Percentiles rank a stretch among this genome's conserved stretches.
Evolutionary conservation across 257 asterid species (phyloP).

Genomic region (Gentiana macrophylla): DNA sequence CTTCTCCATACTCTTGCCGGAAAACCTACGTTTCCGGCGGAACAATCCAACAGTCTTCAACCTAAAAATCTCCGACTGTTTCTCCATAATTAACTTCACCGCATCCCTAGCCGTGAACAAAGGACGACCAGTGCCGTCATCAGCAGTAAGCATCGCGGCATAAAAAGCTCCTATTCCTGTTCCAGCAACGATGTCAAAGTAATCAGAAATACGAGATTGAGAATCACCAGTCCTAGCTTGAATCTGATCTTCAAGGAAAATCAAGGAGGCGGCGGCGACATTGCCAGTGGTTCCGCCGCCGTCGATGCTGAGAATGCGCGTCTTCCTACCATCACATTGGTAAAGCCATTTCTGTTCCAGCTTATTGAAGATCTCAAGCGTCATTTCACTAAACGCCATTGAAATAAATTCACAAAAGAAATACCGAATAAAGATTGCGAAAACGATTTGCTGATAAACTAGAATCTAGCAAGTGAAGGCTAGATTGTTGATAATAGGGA

Average conservation of each 20-base stretch:
- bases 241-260: conserved; percentile 79
- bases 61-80: conserved; percentile 34
- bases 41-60: conserved; percentile 29
- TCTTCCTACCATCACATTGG: conserved; percentile 66
- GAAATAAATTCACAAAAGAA: no score
- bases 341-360: no score
- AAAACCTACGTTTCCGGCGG: conserved; percentile 38
- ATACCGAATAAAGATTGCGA: no score
- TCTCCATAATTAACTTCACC: conserved; percentile 36
- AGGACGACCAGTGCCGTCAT: conserved; percentile 65
- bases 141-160: conserved; percentile 70
- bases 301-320: conserved; percentile 49
- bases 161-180: conserved; percentile 79
- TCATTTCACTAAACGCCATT: no score
- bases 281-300: conserved; percentile 68
- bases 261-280: conserved; percentile 52
- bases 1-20: conserved; percentile 53
- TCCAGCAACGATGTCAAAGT: conserved; percentile 74
- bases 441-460: no score
- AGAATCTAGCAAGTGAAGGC: no score
- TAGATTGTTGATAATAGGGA: no score
- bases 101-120: conserved; percentile 56
- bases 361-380: no score
- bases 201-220: conserved; percentile 56
- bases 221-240: conserved; percentile 53